Percentiles rank a stretch among this genome's conserved stretches.
Evolutionary conservation across 2,329 filamentous ascomycete species (phyloP).

Genomic region (Dactylellina leptospora): DNA sequence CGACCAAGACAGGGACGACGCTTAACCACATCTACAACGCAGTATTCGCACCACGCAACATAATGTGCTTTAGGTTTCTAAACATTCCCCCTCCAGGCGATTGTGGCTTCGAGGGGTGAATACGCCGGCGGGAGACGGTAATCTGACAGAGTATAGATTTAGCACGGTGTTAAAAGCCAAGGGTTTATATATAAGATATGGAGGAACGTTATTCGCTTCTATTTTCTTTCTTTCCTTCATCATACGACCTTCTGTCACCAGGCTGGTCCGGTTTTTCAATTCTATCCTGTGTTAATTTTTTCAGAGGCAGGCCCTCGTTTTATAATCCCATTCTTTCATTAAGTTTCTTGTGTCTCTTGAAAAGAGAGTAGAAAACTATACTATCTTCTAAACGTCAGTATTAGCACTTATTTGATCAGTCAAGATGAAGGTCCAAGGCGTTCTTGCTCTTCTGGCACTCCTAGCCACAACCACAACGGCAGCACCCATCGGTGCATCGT

Average conservation of each 20-base stretch:
- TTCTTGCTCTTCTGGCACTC: background rate
- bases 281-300: constrained; percentile 7
- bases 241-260: constrained; percentile 5
- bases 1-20: constrained; percentile 2
- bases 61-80: background rate
- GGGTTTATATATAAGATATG: background rate
- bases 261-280: constrained; percentile 19
- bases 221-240: background rate
- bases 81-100: background rate
- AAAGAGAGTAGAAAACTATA: too few relatives aligned
- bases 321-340: background rate
- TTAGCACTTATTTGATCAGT: too few relatives aligned
- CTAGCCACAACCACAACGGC: background rate
- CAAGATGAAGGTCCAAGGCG: constrained; percentile 2
- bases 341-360: too few relatives aligned
- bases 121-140: background rate
- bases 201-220: too few relatives aligned
- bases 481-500: background rate
- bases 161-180: background rate
- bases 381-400: too few relatives aligned
- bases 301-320: constrained; percentile 13
- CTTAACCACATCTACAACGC: constrained; percentile 9
- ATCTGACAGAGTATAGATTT: background rate
- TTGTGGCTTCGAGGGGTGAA: background rate
- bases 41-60: background rate